These are phyloP conservation scores for Ogataea ganodermae DNA, from an alignment of 805 yeast species.

Conservation along the genomic window DNA sequence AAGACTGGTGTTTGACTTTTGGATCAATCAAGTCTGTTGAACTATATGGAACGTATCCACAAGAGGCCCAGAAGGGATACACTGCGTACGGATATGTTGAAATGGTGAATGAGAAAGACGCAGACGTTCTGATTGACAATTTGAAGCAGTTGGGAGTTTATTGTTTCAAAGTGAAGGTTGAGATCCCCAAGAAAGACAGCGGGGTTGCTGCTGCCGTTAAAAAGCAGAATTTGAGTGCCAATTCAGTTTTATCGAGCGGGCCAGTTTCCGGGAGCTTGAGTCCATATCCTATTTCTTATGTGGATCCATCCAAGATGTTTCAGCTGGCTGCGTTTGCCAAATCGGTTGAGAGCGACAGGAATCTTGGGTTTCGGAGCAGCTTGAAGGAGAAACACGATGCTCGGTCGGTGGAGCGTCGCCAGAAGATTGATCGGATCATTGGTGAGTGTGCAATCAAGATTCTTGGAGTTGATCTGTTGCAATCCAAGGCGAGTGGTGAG, in stretches of 20 bases:
- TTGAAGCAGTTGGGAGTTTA: slow-evolving; percentile 25
- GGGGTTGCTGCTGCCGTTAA: slow-evolving; percentile 13
- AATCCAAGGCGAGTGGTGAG: slow-evolving; percentile 8
- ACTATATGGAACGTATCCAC: slow-evolving; percentile 26
- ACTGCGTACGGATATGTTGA: slow-evolving; percentile 36
- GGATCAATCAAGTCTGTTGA: slow-evolving; percentile 31
- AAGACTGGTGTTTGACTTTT: slow-evolving; percentile 30
- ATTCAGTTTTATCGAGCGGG: not conserved
- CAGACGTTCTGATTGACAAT: slow-evolving; percentile 26
- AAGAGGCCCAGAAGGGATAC: slow-evolving; percentile 15
- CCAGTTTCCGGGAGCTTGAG: slow-evolving; percentile 3
- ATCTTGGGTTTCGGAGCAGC: slow-evolving; percentile 6
- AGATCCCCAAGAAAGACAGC: slow-evolving; percentile 23
- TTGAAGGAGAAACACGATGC: slow-evolving; percentile 8
- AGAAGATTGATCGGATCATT: slow-evolving; percentile 24
- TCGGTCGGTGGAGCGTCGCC: slow-evolving; percentile 6
- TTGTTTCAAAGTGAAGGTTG: slow-evolving; percentile 35
- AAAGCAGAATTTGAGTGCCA: not conserved
- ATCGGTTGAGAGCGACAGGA: slow-evolving; percentile 25
- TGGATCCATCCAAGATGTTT: slow-evolving; percentile 31
- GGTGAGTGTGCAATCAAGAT: slow-evolving; percentile 25
- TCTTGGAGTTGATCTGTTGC: slow-evolving; percentile 12
- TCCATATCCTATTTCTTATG: slow-evolving; percentile 28
- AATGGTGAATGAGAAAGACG: slow-evolving; percentile 28
- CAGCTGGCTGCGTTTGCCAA: slow-evolving; percentile 31